Base-by-base conservation (phyloP, 2,329 filamentous ascomycete species). In the Ceratocystis albifundus region DNA sequence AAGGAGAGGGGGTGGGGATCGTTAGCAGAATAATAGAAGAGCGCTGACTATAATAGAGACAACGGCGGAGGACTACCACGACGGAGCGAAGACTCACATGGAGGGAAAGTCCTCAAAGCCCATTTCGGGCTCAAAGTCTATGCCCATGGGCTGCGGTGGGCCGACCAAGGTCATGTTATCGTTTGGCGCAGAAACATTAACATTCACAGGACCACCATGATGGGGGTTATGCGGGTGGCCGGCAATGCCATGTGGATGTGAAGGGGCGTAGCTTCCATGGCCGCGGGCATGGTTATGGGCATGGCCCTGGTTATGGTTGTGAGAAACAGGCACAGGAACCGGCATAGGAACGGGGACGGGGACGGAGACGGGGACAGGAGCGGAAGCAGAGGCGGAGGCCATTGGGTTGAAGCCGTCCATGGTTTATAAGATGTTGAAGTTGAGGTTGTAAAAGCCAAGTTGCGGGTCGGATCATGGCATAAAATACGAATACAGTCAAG, bases 371-470 rank as follows among this genome's bases (percentile, higher is more conserved):
- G 63, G 63, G 20, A 30, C 48, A 17, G 53, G 6, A 4, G 41
- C 50, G 64, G 28, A 28, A 10, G 46, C 46, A 22, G 46, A 48
- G 20, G 46, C 46, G 20, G 46, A 59, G 22, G 36, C 64, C 41
- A 66, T 44, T 22, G 61, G 65, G 22, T 66, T 63, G 65, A 63
- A 66, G 46, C 61, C 65, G 25, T 66, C 61, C 65, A 66, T 66
- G 50, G 53, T 57, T 30, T 30, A 15, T 4, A 32, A 30, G 22
- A 57, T 57, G 22, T 57, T n/a, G 28, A 57, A 30, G 20, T 15
- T 1, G 53, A 30, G 0, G 28, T 57, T 17, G 28, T 10, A 57
- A 57, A 17, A 57, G 53, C 53, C 10, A 30, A 57, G 22, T 57
- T 25, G 10, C 30, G 53, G 15, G 53, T 30, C 53, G 30, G 53